A percentile compares a stretch with the other conserved stretches of the same genome.
Evolutionary conservation across 192 early-diverging fungal genomes (phyloP).

Genomic region (Entophlyctis luteolus): DNA sequence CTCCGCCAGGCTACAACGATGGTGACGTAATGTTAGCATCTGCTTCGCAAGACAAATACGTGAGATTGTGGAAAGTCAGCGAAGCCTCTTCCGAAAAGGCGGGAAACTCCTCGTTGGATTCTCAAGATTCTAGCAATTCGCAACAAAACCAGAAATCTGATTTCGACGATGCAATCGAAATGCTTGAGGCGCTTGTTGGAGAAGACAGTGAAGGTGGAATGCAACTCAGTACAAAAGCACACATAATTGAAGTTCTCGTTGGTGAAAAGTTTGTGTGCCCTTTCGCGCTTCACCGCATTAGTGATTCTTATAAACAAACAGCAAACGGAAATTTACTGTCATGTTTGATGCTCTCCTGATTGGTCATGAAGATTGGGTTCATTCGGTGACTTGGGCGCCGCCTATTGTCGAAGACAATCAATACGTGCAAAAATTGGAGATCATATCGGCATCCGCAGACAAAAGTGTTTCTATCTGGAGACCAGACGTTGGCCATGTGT

Average conservation of each 20-base stretch:
- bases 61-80: slow-evolving; percentile 83
- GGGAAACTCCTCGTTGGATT: background rate
- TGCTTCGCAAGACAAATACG: slow-evolving; percentile 87
- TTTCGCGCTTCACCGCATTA: too few species aligned
- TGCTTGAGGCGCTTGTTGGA: slow-evolving; percentile 38
- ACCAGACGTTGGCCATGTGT: slow-evolving; percentile 74
- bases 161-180: slow-evolving; percentile 26
- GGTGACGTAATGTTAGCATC: slow-evolving; percentile 85
- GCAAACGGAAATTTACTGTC: slow-evolving; percentile 41
- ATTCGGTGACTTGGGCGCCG: slow-evolving; percentile 75
- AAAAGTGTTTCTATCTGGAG: slow-evolving; percentile 89
- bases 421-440: slow-evolving; percentile 57
- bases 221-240: slow-evolving; percentile 82
- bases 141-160: background rate
- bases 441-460: slow-evolving; percentile 86
- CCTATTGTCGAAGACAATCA: slow-evolving; percentile 25
- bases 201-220: slow-evolving; percentile 35
- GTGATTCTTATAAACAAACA: slow-evolving; percentile 14
- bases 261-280: slow-evolving; percentile 4
- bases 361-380: slow-evolving; percentile 96
- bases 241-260: slow-evolving; percentile 60
- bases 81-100: slow-evolving; percentile 6
- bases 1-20: slow-evolving; percentile 50
- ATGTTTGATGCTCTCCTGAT: slow-evolving; percentile 88
- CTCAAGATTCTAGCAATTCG: background rate